Conservation (phyloP, 257 asterid species). For the Solanum etuberosum region DNA sequence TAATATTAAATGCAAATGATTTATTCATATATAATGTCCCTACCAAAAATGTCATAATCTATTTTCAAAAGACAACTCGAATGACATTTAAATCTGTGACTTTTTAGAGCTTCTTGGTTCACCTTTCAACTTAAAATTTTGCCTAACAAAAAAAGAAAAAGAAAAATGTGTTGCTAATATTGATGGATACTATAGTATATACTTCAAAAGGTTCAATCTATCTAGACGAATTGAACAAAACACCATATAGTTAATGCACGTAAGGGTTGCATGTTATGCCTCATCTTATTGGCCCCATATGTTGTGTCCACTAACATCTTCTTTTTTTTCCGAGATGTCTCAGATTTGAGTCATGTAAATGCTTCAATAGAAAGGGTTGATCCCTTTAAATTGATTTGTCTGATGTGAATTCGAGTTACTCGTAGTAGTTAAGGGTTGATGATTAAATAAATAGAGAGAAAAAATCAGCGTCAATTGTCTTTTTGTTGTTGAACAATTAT, state of each 20-base stretch:
- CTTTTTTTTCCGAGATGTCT: not conserved
- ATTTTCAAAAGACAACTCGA: not conserved
- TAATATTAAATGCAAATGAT: constrained; percentile 12
- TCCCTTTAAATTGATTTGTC: not conserved
- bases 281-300: not conserved
- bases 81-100: not conserved
- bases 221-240: not conserved
- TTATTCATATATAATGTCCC: not conserved
- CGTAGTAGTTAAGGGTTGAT: not conserved
- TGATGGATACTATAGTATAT: not conserved
- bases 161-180: not conserved
- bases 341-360: not conserved
- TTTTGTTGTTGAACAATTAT: not conserved
- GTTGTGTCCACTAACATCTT: not conserved
- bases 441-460: not conserved
- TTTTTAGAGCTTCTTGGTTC: not conserved
- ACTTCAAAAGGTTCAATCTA: not conserved
- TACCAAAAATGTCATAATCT: not conserved
- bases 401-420: not conserved
- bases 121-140: not conserved
- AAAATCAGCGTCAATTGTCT: not conserved
- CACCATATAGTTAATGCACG: not conserved
- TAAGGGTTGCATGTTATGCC: not conserved
- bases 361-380: not conserved
- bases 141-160: not conserved